Evolutionary conservation across 140 eudicot genomes (phyloP), one percentile per base, ranked within the genome.

Genomic region (Cichorium intybus): DNA sequence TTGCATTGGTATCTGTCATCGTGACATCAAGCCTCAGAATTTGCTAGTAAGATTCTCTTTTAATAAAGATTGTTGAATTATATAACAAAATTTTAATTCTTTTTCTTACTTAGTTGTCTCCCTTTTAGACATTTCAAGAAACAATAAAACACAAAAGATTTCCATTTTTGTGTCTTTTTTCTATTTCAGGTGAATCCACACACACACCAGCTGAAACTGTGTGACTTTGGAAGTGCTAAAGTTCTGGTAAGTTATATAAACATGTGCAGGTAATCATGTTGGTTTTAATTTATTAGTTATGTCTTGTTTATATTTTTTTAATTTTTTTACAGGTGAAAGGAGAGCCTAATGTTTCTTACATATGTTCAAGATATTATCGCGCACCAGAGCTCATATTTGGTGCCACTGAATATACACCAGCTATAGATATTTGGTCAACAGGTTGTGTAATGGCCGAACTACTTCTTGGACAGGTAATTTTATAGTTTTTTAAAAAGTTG

Each of bases 191-290:
- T 91, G 64, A 91, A 91, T 85, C 96, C 97, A 54, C 97, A 91
- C 64, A 91, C 96, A 10, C 96, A 87, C 60, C 97, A 91, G 80
- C 82, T 91, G 78, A 87, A 91, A 69, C 46, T 91, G 24, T 91
- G 97, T 27, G 96, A 91, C 71, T 91, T 91, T 77, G 97, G 97
- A 71, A 91, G 97, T 79, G 96, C 97, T 59, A 91, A 85, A 91
- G 89, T 87, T 72, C 63, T 91, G 95, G 97, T 90, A 75, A 69
- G 84, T 67, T 65, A 68, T 64, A 35, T 33, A 34, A 22, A 29
- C 27, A 52, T 66, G 52, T 66, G n/a, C n/a, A n/a, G n/a, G n/a
- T n/a, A n/a, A n/a, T 35, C 23, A 28, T 34, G 21, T 73, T 53
- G 28, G 11, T 71, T 62, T 52, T 26, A 23, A 31, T 16, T 26